Percentiles rank a stretch among this genome's conserved stretches.
Conservation (phyloP, 371 early-diverging fungal species). For the Chytridiales sp. region DNA sequence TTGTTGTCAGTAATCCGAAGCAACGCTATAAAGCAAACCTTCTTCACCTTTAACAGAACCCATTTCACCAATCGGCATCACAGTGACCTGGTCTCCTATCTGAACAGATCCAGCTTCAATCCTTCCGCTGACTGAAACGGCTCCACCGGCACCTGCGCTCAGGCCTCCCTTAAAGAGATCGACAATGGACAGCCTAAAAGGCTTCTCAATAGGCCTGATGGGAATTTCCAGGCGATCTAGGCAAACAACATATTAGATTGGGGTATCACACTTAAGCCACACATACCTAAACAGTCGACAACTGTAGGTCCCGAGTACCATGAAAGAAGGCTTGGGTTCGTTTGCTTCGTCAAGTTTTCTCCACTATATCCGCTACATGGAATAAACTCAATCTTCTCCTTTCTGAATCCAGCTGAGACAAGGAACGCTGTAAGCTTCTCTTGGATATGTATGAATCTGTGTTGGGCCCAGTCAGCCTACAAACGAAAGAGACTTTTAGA, state of each 20-base stretch:
- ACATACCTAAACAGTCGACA: constrained; percentile 59
- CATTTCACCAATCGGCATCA: constrained; percentile 78
- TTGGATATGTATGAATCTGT: constrained; percentile 71
- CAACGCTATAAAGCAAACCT: background rate
- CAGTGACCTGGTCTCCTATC: constrained; percentile 76
- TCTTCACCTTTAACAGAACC: constrained; percentile 73
- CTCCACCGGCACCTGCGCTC: constrained; percentile 47
- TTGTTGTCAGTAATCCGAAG: background rate
- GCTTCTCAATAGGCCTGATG: constrained; percentile 68
- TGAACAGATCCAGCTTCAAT: constrained; percentile 84
- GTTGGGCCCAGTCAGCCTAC: constrained; percentile 72
- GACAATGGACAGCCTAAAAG: constrained; percentile 77
- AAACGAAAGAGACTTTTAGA: background rate
- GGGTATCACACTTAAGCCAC: constrained; percentile 1
- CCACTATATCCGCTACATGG: constrained; percentile 91
- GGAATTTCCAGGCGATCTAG: constrained; percentile 75
- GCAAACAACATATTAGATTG: constrained; percentile 16
- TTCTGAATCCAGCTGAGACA: constrained; percentile 69
- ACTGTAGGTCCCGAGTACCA: constrained; percentile 77
- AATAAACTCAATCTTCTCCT: constrained; percentile 68
- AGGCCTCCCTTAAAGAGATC: constrained; percentile 81
- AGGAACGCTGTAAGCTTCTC: constrained; percentile 68
- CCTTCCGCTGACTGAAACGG: constrained; percentile 80
- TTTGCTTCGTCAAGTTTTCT: constrained; percentile 66
- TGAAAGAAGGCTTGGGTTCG: constrained; percentile 31